These are phyloP conservation scores for Debaryomyces hansenii DNA, from an alignment of 805 yeast species.

Conservation along the genomic window DNA sequence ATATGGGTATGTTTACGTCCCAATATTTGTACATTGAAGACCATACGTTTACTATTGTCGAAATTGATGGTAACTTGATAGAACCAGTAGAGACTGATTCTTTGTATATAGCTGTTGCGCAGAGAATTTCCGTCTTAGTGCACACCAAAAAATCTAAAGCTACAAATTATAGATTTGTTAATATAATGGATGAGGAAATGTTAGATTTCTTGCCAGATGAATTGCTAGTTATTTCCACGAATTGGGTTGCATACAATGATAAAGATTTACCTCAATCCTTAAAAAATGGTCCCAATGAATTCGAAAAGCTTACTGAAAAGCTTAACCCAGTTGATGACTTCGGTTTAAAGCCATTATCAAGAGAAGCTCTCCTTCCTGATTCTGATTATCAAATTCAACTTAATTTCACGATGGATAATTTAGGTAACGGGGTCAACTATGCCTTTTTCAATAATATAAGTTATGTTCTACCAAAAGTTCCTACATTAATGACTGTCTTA, in stretches of 20 bases:
- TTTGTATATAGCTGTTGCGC: slow-evolving; percentile 86
- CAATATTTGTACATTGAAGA: slow-evolving; percentile 88
- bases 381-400: slow-evolving; percentile 71
- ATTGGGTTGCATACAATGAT: slow-evolving; percentile 59
- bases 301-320: slow-evolving; percentile 35
- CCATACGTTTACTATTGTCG: slow-evolving; percentile 83
- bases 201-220: slow-evolving; percentile 71
- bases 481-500: slow-evolving; percentile 77
- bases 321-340: slow-evolving; percentile 51
- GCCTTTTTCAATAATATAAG: slow-evolving; percentile 94
- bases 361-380: slow-evolving; percentile 53
- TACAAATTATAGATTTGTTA: slow-evolving; percentile 79
- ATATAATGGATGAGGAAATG: slow-evolving; percentile 78
- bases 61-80: slow-evolving; percentile 87
- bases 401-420: slow-evolving; percentile 79
- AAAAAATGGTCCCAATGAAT: slow-evolving; percentile 4
- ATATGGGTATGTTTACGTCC: slow-evolving; percentile 89
- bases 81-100: slow-evolving; percentile 69
- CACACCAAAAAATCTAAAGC: slow-evolving; percentile 64
- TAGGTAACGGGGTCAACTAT: slow-evolving; percentile 84
- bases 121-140: slow-evolving; percentile 81
- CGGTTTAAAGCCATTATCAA: slow-evolving; percentile 27
- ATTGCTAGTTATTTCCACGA: slow-evolving; percentile 70
- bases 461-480: slow-evolving; percentile 79
- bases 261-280: slow-evolving; percentile 41